Evolutionary conservation across 139 green algal species (phyloP), one percentile per base, ranked within the genome.

Genomic region (Marvania coccoides): DNA sequence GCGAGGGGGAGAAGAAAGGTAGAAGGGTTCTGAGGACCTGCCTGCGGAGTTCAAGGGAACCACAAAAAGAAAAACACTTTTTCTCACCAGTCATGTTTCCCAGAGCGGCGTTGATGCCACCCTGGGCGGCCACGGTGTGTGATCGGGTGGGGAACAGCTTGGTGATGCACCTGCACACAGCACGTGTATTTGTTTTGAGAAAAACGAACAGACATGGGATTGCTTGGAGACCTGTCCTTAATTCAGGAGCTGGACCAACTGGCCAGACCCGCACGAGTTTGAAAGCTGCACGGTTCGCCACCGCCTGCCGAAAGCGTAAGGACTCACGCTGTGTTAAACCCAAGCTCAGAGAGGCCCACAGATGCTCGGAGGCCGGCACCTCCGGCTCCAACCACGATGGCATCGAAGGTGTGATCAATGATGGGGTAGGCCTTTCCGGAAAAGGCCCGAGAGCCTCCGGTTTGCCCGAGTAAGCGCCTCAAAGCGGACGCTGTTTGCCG

Each of bases 131-230:
- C 3, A 99, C 95, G 2, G 95, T 99, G 81, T 99, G 95, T 12
- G 89, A 97, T 13, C 95, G 78, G 7, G 95, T 99, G n/a, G 95
- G 95, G 62, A 99, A 99, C 29, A 99, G 83, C 82, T 99, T 99
- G 56, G 95, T 99, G 70, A 99, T 94, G 77, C 93, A 96, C 28
- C 90, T 96, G 84, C 59, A 65, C 5, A 3, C 26, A 2, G 36
- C 24, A 4, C n/a, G 39, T 3, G 3, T 28, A 51, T 51, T 51
- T 51, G 42, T 19, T 19, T 28, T 28, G 19, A 51, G 19, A 51
- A 51, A 51, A 51, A 51, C 19, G 42, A 51, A 51, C 42, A n/a
- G 42, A n/a, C 42, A 19, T n/a, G 19, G 19, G 42, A 51, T 19
- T 51, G 19, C 19, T 51, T 51, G 19, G 42, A 19, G 19, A n/a